Evolutionary conservation across 257 asterid species (phyloP), one percentile per base, ranked within the genome.

Genomic region (Linderniella brevidens): DNA sequence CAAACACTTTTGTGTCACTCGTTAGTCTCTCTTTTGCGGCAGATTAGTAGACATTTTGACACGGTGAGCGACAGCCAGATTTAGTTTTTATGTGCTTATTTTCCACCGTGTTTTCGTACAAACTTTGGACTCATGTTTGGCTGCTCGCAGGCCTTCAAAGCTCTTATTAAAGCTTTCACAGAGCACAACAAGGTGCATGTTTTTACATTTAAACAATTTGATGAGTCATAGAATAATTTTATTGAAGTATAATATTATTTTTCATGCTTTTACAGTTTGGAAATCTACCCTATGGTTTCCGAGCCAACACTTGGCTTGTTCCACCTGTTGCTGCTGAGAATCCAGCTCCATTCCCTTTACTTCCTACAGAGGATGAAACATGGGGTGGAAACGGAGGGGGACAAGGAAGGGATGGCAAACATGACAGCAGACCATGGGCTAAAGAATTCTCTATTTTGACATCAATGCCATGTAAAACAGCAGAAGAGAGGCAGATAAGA

Each of bases 321-420:
- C 93, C 97, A 13, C 95, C 93, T n/a, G 77, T 77, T 29, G 92
- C 81, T 35, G 93, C 94, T 37, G 74, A 65, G 54, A 62, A 73
- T 44, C 92, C 92, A 43, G 68, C 92, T 43, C 42, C 64, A 57
- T 83, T 83, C 62, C 92, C 93, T 65, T 82, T 79, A 59, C 74
- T 87, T 49, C 93, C 97, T 16, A 66, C 68, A 13, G 97, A 87
- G 69, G 95, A 87, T 52, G 93, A 74, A 64, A 80, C 67, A 56
- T 87, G 97, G 95, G 97, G 93, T 60, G 97, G 93, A 51, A 67
- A 78, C 68, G 97, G 97, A 53, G 97, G 97, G 53, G 94, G 97
- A 54, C 88, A 79, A 11, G 95, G 93, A 69, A 71, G 84, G 70
- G 92, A 74, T 69, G 92, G 95, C n/a, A 68, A 78, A 70, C 68